Evolutionary conservation across 345 rosid genomes (phyloP).

Genomic region (Euclidium syriacum): DNA sequence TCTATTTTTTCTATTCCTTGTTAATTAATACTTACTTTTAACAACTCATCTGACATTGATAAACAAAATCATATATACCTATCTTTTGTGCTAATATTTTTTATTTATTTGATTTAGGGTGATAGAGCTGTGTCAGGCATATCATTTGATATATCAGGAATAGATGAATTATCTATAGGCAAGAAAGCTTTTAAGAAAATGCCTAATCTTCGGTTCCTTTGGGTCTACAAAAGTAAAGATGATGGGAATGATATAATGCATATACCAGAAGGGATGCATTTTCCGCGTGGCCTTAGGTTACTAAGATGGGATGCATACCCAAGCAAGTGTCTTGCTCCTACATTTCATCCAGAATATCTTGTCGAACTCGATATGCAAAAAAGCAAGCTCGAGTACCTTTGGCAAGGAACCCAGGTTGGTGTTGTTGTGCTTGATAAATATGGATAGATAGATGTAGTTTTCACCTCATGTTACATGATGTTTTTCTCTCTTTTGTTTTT

Average conservation of each 20-base stretch:
- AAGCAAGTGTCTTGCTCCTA: constrained; percentile 2
- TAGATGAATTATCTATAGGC: neutral
- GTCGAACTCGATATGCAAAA: neutral
- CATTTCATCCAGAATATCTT: neutral
- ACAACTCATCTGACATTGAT: too few species aligned
- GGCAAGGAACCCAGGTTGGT: constrained; percentile 17
- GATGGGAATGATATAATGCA: neutral
- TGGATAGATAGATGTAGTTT: too few species aligned
- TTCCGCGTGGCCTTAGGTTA: neutral
- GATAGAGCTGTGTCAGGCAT: constrained; percentile 13
- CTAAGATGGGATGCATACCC: constrained; percentile 21
- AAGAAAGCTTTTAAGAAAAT: neutral
- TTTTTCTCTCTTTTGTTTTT: neutral
- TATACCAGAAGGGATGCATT: neutral
- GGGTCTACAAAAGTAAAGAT: neutral
- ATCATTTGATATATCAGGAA: neutral
- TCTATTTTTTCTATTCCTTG: neutral
- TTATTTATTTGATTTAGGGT: constrained; percentile 6
- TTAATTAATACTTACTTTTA: too few species aligned
- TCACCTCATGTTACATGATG: neutral
- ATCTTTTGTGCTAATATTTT: neutral
- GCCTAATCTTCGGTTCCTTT: constrained; percentile 12
- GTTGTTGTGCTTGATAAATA: neutral
- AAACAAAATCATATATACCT: neutral
- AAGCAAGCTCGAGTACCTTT: constrained; percentile 6